phyloP scores from a whole-genome alignment of 176 grass and related monocot species.

The Rhynchospora pubera region DNA sequence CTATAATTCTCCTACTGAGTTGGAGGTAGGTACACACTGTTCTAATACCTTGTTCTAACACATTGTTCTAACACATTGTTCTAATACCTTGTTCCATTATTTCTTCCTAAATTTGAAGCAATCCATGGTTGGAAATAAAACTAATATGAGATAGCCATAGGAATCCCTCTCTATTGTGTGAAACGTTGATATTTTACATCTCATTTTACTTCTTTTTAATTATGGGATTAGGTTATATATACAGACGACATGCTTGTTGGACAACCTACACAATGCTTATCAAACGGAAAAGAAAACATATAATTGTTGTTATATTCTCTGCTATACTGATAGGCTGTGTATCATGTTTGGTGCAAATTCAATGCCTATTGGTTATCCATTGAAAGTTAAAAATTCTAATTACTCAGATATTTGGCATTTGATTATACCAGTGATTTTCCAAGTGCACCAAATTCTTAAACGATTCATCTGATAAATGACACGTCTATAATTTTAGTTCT shows the following conservation, averaged over 20 bases:
- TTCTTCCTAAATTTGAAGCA: too few species aligned
- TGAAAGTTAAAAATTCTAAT: neutral
- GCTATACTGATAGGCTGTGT: neutral
- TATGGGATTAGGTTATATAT: too few species aligned
- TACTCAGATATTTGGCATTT: neutral
- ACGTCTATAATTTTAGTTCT: neutral
- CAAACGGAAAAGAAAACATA: neutral
- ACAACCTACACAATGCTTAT: neutral
- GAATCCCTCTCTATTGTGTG: too few species aligned
- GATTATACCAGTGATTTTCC: neutral
- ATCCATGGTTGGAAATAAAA: too few species aligned
- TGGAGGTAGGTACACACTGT: constrained; percentile 43
- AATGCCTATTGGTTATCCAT: neutral
- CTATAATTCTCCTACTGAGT: constrained; percentile 48
- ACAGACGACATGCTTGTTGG: neutral
- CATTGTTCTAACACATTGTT: neutral
- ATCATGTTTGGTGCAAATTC: neutral
- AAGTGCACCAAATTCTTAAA: neutral
- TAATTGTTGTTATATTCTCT: neutral
- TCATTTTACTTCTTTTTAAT: too few species aligned
- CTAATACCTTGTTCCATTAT: neutral
- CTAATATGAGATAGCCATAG: too few species aligned
- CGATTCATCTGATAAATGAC: neutral
- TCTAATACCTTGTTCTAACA: neutral
- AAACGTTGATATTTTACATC: too few species aligned